Conservation (phyloP, 2,329 filamentous ascomycete species). For the Aspergillus neoniger region DNA sequence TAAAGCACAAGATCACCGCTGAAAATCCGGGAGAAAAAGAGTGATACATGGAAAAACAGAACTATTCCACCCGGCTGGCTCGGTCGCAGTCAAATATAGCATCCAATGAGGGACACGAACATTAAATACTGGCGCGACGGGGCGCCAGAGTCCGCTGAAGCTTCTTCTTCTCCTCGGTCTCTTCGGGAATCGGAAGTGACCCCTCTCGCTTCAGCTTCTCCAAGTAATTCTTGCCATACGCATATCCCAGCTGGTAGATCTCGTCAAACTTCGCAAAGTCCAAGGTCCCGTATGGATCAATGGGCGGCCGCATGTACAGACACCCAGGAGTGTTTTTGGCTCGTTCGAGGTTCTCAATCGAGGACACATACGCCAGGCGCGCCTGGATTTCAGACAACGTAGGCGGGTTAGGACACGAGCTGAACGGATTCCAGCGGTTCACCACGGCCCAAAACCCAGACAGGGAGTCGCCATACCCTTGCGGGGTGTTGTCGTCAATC, state of each 20-base stretch:
- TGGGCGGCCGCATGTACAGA: slow-evolving; percentile 92
- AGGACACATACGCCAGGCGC: slow-evolving; percentile 89
- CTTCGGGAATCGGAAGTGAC: slow-evolving; percentile 68
- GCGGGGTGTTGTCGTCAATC: slow-evolving; percentile 87
- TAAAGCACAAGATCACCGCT: not conserved
- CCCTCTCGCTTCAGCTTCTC: slow-evolving; percentile 76
- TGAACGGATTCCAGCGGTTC: slow-evolving; percentile 98
- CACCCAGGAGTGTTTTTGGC: slow-evolving; percentile 90
- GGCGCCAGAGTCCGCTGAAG: slow-evolving; percentile 78
- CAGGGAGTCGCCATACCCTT: slow-evolving; percentile 88
- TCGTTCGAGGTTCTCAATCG: slow-evolving; percentile 88
- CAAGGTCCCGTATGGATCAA: slow-evolving; percentile 89
- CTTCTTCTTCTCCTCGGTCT: slow-evolving; percentile 75
- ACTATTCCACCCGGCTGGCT: not conserved
- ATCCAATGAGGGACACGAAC: not conserved
- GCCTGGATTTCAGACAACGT: slow-evolving; percentile 96
- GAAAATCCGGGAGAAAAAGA: not conserved
- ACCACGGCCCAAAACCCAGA: slow-evolving; percentile 93
- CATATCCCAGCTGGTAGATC: slow-evolving; percentile 86
- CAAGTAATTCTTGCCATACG: slow-evolving; percentile 79
- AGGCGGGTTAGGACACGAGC: slow-evolving; percentile 82
- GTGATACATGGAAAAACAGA: not conserved
- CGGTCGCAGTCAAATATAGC: not conserved
- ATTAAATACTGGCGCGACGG: slow-evolving; percentile 69
- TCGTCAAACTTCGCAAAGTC: slow-evolving; percentile 98